Base-by-base conservation (phyloP, 164 flowering plant genomes). In the Magnolia officinalis region DNA sequence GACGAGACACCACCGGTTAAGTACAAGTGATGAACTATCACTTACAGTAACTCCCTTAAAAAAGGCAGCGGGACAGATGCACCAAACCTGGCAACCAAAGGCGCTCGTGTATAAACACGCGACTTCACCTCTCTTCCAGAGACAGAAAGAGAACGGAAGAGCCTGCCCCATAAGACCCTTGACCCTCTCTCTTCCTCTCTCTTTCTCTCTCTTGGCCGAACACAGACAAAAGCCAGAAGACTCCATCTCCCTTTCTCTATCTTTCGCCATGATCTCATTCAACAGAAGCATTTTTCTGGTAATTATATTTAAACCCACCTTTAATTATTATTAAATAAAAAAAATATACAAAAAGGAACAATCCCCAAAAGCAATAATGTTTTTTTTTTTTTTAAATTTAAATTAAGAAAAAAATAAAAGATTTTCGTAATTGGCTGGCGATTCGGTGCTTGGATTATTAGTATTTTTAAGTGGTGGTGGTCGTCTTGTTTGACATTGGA, bases 241-340 rank as follows among this genome's bases (percentile, higher is more conserved):
- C 14, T 13, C 50, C 5, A 8, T 31, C n/a, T 24, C 19, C 6
- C 49, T 26, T 31, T 16, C 50, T 67, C 78, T 13, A 1, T 45
- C 37, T 52, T 16, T 18, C 82, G 75, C 83, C 82, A 86, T 88
- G 89, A 77, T 87, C 73, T 82, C 88, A 50, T 71, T 85, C 72
- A 78, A 75, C 66, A 74, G 82, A 79, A 76, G 74, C 80, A 59
- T 11, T 73, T 83, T 81, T 59, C 83, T 85, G 89, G 91, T 88
- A 86, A 82, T 74, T 23, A 11, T 18, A 64, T 2, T 64, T 4
- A 64, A 8, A 4, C 10, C 67, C 23, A 21, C 18, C 50, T 8
- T 7, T 13, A 29, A 37, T 37, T 37, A 37, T 37, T 37, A 37
- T 37, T 37, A 37, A 37, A 37, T 37, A 5, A 37, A 37, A 37